Percentiles rank a stretch among this genome's conserved stretches.
Evolutionary conservation across 257 asterid genomes (phyloP).

Genomic region (Scutellaria barbata): DNA sequence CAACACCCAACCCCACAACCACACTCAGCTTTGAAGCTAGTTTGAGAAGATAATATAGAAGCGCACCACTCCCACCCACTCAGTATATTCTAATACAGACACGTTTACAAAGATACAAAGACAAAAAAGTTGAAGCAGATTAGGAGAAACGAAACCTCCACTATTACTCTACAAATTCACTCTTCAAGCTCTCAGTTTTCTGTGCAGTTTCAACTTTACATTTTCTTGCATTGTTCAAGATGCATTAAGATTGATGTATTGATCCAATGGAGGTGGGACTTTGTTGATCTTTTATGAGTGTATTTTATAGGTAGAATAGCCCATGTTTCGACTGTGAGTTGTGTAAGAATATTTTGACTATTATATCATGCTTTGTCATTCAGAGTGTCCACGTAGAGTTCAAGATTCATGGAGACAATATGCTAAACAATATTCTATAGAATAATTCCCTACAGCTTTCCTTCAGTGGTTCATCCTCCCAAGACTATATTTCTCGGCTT

Average conservation of each 20-base stretch:
- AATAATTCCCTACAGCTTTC: constrained; percentile 51
- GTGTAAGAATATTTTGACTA: constrained; percentile 31
- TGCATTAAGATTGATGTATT: not conserved
- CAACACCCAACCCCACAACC: constrained; percentile 40
- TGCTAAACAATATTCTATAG: constrained; percentile 37
- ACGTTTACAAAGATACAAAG: constrained; percentile 27
- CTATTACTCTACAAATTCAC: constrained; percentile 19
- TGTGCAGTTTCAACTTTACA: not conserved
- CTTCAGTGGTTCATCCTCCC: constrained; percentile 41
- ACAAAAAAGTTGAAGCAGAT: constrained; percentile 29
- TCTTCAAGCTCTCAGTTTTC: constrained; percentile 13
- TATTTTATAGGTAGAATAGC: constrained; percentile 19
- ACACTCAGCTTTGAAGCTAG: constrained; percentile 26
- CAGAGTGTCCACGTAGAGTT: constrained; percentile 40
- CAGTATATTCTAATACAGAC: constrained; percentile 39
- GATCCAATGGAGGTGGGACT: constrained; percentile 41
- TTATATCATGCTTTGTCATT: constrained; percentile 12
- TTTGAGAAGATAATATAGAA: constrained; percentile 31
- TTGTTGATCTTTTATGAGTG: constrained; percentile 27
- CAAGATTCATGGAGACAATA: constrained; percentile 25
- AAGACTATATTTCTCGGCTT: constrained; percentile 33
- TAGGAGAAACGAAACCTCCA: constrained; percentile 32
- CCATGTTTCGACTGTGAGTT: constrained; percentile 32
- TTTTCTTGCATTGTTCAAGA: constrained; percentile 6
- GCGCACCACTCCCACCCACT: constrained; percentile 34